Evolutionary conservation across 805 yeast genomes (phyloP).

Genomic region (Hyphopichia homilentoma): DNA sequence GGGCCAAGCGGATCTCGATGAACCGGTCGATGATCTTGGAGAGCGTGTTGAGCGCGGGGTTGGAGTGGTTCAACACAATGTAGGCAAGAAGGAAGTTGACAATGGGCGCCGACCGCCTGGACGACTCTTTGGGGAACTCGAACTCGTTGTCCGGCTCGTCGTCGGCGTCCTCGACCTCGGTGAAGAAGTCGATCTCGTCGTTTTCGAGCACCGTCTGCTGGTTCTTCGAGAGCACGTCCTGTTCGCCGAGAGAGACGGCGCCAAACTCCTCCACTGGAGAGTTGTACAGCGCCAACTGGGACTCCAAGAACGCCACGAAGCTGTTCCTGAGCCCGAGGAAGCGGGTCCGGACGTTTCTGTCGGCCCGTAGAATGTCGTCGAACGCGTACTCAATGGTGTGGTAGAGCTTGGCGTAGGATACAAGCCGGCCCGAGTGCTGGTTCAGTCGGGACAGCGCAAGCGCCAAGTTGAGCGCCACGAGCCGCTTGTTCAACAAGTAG

Average conservation of each 20-base stretch:
- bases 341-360: conserved; percentile 9
- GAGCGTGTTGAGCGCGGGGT: conserved; percentile 12
- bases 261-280: conserved; percentile 7
- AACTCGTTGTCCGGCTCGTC: conserved; percentile 1
- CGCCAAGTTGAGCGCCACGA: conserved; percentile 28
- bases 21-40: conserved; percentile 18
- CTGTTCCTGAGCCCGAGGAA: conserved; percentile 18
- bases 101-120: conserved; percentile 19
- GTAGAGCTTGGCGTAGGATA: conserved; percentile 32
- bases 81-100: conserved; percentile 30
- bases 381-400: conserved; percentile 26
- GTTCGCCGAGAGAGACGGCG: not conserved
- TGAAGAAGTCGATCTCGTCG: conserved; percentile 13
- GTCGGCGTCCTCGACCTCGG: conserved; percentile 11
- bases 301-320: conserved; percentile 22
- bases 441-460: conserved; percentile 12
- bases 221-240: not conserved
- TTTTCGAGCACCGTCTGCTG: not conserved
- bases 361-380: conserved; percentile 11
- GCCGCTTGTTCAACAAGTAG: conserved; percentile 24
- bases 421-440: conserved; percentile 18
- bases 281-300: conserved; percentile 20
- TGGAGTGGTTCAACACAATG: conserved; percentile 20
- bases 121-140: conserved; percentile 6
- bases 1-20: conserved; percentile 18